Evolutionary conservation across 2,329 filamentous ascomycete genomes (phyloP).

Genomic region (Ascochyta fabae): DNA sequence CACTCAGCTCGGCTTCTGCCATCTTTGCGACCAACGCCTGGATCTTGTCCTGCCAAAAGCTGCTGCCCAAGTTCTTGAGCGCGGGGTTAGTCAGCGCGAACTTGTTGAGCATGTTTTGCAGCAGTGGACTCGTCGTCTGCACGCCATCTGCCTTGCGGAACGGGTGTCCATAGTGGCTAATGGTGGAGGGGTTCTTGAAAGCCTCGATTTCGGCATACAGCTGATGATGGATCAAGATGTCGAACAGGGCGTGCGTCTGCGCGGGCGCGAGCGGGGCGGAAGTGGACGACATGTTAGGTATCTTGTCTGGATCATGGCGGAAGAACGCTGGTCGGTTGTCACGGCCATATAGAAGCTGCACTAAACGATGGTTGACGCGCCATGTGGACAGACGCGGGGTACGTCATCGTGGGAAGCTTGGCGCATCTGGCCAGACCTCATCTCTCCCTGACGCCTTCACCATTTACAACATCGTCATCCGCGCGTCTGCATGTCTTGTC

Average conservation of each 20-base stretch:
- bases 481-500: background rate
- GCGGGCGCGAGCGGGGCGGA: slow-evolving; percentile 47
- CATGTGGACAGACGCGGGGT: slow-evolving; percentile 8
- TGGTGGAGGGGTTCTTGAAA: slow-evolving; percentile 70
- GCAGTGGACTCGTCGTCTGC: slow-evolving; percentile 65
- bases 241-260: slow-evolving; percentile 60
- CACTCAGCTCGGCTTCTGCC: slow-evolving; percentile 72
- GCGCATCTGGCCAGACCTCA: slow-evolving; percentile 1
- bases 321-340: slow-evolving; percentile 13
- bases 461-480: background rate
- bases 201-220: slow-evolving; percentile 71
- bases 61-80: slow-evolving; percentile 64
- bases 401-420: slow-evolving; percentile 11
- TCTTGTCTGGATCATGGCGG: slow-evolving; percentile 7
- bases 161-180: slow-evolving; percentile 73
- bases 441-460: background rate
- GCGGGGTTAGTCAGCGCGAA: slow-evolving; percentile 72
- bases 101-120: slow-evolving; percentile 71
- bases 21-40: slow-evolving; percentile 51
- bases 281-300: slow-evolving; percentile 8
- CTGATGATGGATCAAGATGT: slow-evolving; percentile 62
- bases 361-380: slow-evolving; percentile 15
- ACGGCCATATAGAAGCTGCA: slow-evolving; percentile 16
- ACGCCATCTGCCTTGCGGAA: slow-evolving; percentile 59
- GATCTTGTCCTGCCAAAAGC: slow-evolving; percentile 53